Evolutionary conservation across 2,329 filamentous ascomycete genomes (phyloP).

Genomic region (Blastomyces parvus): DNA sequence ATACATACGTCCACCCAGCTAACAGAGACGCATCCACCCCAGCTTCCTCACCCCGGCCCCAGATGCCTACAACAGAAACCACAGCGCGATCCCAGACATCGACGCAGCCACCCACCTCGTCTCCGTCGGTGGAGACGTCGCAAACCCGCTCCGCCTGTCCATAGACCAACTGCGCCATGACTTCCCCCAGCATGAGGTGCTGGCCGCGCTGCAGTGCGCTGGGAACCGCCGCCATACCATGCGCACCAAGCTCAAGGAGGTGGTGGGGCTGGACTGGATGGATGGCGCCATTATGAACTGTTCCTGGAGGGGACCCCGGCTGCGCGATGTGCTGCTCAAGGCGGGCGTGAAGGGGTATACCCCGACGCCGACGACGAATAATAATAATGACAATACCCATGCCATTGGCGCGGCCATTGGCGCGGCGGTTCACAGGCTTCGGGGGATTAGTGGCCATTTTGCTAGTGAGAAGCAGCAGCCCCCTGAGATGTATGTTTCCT

Average conservation of each 20-base stretch:
- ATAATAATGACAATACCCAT: neutral
- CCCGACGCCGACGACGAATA: too few species aligned
- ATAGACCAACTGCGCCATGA: constrained; percentile 39
- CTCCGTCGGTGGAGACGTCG: constrained; percentile 43
- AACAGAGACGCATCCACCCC: constrained; percentile 3
- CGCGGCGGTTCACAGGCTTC: too few species aligned
- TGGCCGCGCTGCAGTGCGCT: constrained; percentile 51
- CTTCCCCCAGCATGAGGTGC: constrained; percentile 46
- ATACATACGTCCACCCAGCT: neutral
- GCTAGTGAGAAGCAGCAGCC: constrained; percentile 14
- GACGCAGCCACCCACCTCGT: constrained; percentile 35
- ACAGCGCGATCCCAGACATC: constrained; percentile 45
- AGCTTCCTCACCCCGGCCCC: constrained; percentile 46
- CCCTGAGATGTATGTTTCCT: constrained; percentile 44
- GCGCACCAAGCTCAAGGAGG: constrained; percentile 50
- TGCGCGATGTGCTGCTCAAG: constrained; percentile 43
- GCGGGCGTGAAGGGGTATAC: constrained; percentile 32
- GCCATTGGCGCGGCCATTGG: neutral
- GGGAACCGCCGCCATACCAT: constrained; percentile 53
- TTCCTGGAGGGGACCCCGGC: constrained; percentile 45
- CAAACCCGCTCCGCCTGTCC: constrained; percentile 37
- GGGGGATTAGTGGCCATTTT: constrained; percentile 1
- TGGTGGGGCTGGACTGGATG: constrained; percentile 51
- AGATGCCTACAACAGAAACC: constrained; percentile 49
- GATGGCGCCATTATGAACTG: constrained; percentile 55